Evolutionary conservation across 208 protist species (phyloP), one percentile per base, ranked within the genome.

Genomic region (Sergeia podlipaevii): DNA sequence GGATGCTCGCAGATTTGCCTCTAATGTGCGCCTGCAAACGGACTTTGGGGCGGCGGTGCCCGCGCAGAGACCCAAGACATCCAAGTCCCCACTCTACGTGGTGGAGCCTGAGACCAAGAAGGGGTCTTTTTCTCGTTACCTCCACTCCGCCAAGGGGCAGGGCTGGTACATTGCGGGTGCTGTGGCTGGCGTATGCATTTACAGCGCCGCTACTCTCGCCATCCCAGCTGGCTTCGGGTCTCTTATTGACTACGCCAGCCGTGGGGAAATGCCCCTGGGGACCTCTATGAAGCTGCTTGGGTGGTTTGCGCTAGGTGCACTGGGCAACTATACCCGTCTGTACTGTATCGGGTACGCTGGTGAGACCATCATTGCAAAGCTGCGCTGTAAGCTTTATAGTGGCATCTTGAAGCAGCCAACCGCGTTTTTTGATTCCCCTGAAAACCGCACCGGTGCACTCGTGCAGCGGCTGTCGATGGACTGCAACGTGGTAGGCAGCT

Each of bases 391-490:
- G 23, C 61, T 96, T 17, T 93, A 91, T 74, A 60, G 41, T 30
- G 67, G 59, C 42, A 77, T 93, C 45, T 45, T 93, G 37, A 45
- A 55, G 15, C 84, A 93, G 60, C 80, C 79, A 0, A 73, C 72
- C 2, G 65, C 74, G 8, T 93, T 95, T 50, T 95, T 91, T 63
- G 89, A 95, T 56, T 70, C 66, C 2, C 46, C 78, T 13, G 85
- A 77, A 29, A 93, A 90, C 55, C 70, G 80, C 34, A 89, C 82
- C 39, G 84, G 83, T 15, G 77, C 83, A 23, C 51, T 93, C 32
- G 73, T 86, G 55, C 74, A 89, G 71, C 85, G 85, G 0, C 70
- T 96, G n/a, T 78, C 85, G 1, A 89, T 89, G 79, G 85, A 93
- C 70, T 93, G 85, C 70, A 90, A 89, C 63, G 77, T 89, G 1